phyloP scores from a whole-genome alignment of 1,284 basidiomycete genomes.

The Fomitopsis betulina region DNA sequence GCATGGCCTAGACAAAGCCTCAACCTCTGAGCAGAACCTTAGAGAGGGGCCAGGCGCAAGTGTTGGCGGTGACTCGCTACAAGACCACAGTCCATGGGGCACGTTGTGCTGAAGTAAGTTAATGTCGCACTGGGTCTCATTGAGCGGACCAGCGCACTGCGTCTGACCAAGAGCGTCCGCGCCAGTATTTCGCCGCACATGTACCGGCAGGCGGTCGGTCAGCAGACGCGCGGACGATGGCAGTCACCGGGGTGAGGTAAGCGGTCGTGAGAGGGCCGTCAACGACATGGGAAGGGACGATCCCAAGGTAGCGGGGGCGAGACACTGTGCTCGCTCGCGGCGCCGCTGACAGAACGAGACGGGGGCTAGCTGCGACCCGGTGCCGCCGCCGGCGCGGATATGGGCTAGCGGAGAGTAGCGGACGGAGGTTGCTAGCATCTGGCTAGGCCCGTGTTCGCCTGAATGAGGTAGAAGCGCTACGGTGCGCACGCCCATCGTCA shows the following conservation, averaged over 20 bases:
- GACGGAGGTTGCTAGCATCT: not conserved
- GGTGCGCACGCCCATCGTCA: not conserved
- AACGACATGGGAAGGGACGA: conserved; percentile 1
- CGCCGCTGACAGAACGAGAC: not conserved
- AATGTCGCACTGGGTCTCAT: not conserved
- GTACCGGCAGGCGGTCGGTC: not conserved
- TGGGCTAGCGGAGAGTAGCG: not conserved
- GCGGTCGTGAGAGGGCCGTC: not conserved
- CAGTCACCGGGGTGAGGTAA: conserved; percentile 1
- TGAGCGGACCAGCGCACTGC: not conserved
- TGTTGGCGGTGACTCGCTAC: not conserved
- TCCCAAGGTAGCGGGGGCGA: not conserved
- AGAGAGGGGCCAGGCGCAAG: not conserved
- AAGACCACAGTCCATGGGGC: not conserved
- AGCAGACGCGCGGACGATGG: not conserved
- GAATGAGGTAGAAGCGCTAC: not conserved
- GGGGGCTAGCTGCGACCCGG: not conserved
- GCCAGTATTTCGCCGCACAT: not conserved
- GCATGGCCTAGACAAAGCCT: not conserved
- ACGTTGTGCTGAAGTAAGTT: not conserved
- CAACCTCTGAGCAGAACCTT: not conserved
- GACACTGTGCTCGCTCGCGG: not conserved
- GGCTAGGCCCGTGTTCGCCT: not conserved
- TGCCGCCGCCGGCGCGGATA: not conserved
- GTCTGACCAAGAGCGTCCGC: not conserved